A percentile compares a stretch with the other conserved stretches of the same genome.
These are phyloP conservation scores for Psilocybe azurescens DNA, from an alignment of 768 basidiomycete genomes.

Conservation along the genomic window DNA sequence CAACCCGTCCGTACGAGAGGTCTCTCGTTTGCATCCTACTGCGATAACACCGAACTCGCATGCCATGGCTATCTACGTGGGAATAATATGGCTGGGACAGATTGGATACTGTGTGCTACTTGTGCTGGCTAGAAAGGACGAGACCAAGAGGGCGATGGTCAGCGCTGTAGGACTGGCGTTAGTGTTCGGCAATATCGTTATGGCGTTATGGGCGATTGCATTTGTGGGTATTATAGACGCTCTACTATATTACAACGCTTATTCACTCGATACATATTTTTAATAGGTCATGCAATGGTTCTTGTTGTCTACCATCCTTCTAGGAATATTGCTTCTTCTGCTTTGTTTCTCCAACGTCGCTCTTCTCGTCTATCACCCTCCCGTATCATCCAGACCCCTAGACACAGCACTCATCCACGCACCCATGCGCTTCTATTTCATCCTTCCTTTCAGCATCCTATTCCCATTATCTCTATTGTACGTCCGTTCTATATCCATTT, in stretches of 20 bases:
- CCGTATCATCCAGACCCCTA: conserved; percentile 62
- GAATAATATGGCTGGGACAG: conserved; percentile 65
- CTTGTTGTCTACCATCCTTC: conserved; percentile 72
- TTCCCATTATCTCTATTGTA: conserved; percentile 67
- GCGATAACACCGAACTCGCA: conserved; percentile 71
- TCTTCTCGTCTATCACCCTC: conserved; percentile 74
- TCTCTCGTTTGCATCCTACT: conserved; percentile 63
- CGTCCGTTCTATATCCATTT: conserved; percentile 27
- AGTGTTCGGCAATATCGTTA: conserved; percentile 14
- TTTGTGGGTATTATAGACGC: conserved; percentile 48
- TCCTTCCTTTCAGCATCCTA: conserved; percentile 58
- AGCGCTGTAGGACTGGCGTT: conserved; percentile 40
- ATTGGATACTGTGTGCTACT: conserved; percentile 87
- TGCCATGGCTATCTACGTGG: conserved; percentile 64
- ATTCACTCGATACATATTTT: not conserved
- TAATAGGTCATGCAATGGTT: conserved; percentile 83
- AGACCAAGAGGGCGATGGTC: conserved; percentile 61
- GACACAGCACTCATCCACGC: conserved; percentile 88
- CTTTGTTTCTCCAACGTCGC: conserved; percentile 83
- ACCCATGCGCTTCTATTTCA: conserved; percentile 76
- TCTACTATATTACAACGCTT: no score
- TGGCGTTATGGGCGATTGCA: conserved; percentile 18
- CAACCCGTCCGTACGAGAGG: conserved; percentile 62
- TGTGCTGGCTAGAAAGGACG: conserved; percentile 68
- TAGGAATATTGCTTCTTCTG: conserved; percentile 70